phyloP scores from a whole-genome alignment of 805 yeast genomes.

The Lachancea waltii region DNA sequence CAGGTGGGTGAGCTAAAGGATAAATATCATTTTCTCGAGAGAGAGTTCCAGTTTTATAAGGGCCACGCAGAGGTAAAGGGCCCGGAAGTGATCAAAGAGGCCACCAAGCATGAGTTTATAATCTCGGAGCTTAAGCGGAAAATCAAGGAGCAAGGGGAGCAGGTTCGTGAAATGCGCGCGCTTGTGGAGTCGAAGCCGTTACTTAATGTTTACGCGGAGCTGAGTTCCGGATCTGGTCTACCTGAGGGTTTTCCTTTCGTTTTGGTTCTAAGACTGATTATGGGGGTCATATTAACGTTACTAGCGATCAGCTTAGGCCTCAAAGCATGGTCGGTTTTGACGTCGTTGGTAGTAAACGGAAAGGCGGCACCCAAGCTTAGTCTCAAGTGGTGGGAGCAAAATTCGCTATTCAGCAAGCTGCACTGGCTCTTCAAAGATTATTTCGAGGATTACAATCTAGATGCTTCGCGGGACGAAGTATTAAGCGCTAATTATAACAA shows the following conservation, averaged over 20 bases:
- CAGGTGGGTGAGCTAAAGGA: slow-evolving; percentile 19
- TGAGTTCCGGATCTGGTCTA: neutral
- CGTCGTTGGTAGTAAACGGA: neutral
- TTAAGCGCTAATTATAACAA: slow-evolving; percentile 4
- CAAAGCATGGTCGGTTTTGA: neutral
- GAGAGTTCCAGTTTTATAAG: slow-evolving; percentile 28
- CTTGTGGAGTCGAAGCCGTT: slow-evolving; percentile 2
- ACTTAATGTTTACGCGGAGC: neutral
- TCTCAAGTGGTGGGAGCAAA: slow-evolving; percentile 24
- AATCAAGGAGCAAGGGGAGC: slow-evolving; percentile 23
- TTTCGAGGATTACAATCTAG: slow-evolving; percentile 3
- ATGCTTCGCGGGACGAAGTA: slow-evolving; percentile 3
- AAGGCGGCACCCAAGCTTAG: slow-evolving; percentile 1
- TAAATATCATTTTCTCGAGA: slow-evolving; percentile 23
- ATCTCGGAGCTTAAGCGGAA: slow-evolving; percentile 27
- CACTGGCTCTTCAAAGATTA: slow-evolving; percentile 20
- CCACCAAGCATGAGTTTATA: slow-evolving; percentile 24
- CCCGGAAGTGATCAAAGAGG: slow-evolving; percentile 9
- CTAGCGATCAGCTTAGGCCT: neutral
- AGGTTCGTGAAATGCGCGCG: slow-evolving; percentile 14
- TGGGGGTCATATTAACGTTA: neutral
- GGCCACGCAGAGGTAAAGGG: slow-evolving; percentile 14
- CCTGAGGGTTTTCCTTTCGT: neutral
- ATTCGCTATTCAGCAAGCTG: slow-evolving; percentile 14
- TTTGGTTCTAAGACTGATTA: neutral